Evolutionary conservation across 257 asterid genomes (phyloP), one percentile per base, ranked within the genome.

Genomic region (Salvia miltiorrhiza): DNA sequence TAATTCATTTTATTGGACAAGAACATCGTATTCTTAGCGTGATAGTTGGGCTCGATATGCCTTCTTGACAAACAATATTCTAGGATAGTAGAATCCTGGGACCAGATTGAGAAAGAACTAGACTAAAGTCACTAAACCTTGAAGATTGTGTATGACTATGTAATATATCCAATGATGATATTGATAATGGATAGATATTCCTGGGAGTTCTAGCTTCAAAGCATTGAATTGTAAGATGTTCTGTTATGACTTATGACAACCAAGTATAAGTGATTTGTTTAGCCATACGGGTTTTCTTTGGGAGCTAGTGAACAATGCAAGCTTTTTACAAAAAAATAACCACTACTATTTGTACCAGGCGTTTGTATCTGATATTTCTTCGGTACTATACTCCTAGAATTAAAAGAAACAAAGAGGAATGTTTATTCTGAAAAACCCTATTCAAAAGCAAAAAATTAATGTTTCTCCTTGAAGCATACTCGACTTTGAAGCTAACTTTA

Each of bases 261-360:
- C 14, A 9, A 16, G 12, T 59, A 47, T 41, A 39, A 74, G 24
- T n/a, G 54, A 60, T 60, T 50, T 49, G 41, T 20, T 50, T 33
- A 48, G 73, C 8, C 73, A 40, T 23, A 57, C 32, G 12, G 63
- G 69, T 48, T 37, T 13, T 24, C 62, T 44, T 55, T 5, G 54
- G 45, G 35, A 67, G 56, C 52, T 68, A 16, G 56, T 17, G 45
- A 55, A 16, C 26, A 9, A 53, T 20, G 10, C 11, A 35, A 35
- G 40, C 9, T 35, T 35, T 35, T 35, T 1, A 35, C 9, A 35
- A 9, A 35, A 35, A 35, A 35, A n/a, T 35, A 35, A 35, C 9
- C 40, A 7, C 40, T 35, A 35, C 10, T 35, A 7, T 35, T 5
- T 35, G 9, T 35, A 7, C 9, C 9, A 35, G 40, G 40, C 11